phyloP scores from a whole-genome alignment of 2,329 filamentous ascomycete genomes.

The Aspergillus clavatus region DNA sequence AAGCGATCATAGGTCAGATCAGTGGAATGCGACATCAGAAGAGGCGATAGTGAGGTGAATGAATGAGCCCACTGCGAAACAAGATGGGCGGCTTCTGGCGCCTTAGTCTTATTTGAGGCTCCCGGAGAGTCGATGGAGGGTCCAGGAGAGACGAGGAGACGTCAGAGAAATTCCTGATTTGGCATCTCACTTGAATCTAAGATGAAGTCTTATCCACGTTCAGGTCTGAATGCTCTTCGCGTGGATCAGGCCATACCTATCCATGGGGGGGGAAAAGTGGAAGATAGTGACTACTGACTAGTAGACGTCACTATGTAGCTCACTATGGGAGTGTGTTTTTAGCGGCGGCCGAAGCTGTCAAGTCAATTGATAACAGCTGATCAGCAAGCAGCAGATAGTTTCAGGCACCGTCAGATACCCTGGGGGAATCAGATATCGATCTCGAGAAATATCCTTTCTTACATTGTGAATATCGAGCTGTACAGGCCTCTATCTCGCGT shows the following conservation, averaged over 20 bases:
- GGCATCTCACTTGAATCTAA: not conserved
- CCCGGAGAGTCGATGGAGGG: no score
- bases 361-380: no score
- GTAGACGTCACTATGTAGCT: conserved; percentile 21
- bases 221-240: no score
- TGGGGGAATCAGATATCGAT: no score
- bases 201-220: not conserved
- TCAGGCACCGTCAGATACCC: not conserved
- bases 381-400: no score
- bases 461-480: no score
- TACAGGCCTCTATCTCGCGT: no score
- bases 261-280: not conserved
- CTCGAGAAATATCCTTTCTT: no score
- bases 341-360: no score
- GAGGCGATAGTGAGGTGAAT: not conserved
- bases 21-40: not conserved
- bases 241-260: not conserved
- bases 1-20: not conserved
- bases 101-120: no score
- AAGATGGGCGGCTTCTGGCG: not conserved
- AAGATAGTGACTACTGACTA: conserved; percentile 7
- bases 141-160: no score
- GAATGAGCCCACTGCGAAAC: not conserved
- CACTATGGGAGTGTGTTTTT: no score
- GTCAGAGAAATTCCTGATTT: not conserved